Conservation (phyloP, 169 alveolate species). For the Plasmodium gallinaceum region DNA sequence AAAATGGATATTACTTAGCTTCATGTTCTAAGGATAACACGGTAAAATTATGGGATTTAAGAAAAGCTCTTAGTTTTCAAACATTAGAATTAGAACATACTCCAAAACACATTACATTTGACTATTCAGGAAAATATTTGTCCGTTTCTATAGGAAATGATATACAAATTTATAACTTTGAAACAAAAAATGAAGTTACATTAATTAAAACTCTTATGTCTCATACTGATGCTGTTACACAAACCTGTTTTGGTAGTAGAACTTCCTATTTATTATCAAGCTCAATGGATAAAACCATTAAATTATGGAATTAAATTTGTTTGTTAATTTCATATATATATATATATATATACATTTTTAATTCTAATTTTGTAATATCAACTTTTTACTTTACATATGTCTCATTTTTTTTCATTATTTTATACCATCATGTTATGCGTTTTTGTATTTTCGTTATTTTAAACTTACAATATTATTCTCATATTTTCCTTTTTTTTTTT, state of each 20-base stretch:
- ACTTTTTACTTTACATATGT: neutral
- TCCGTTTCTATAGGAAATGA: conserved; percentile 63
- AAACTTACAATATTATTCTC: too few species aligned
- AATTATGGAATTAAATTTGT: conserved; percentile 61
- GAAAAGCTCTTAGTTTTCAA: conserved; percentile 83
- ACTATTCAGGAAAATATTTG: conserved; percentile 81
- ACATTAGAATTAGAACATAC: conserved; percentile 77
- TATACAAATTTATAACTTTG: conserved; percentile 73
- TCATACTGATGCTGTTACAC: conserved; percentile 79
- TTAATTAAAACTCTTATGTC: conserved; percentile 61
- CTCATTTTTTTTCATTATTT: too few species aligned
- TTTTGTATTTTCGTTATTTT: too few species aligned
- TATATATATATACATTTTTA: neutral
- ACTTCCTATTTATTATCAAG: conserved; percentile 75
- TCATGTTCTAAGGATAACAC: conserved; percentile 85
- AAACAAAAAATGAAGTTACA: conserved; percentile 62
- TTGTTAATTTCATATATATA: neutral
- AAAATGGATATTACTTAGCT: conserved; percentile 91
- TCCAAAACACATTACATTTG: conserved; percentile 81
- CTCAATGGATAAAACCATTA: conserved; percentile 80
- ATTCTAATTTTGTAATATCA: too few species aligned
- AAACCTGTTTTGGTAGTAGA: conserved; percentile 78
- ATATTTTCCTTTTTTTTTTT: too few species aligned
- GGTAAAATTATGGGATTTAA: conserved; percentile 85
- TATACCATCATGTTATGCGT: too few species aligned